A percentile compares a stretch with the other conserved stretches of the same genome.
These are phyloP conservation scores for Speleostelium caveatum DNA, from an alignment of 78 protist species.

Conservation along the genomic window DNA sequence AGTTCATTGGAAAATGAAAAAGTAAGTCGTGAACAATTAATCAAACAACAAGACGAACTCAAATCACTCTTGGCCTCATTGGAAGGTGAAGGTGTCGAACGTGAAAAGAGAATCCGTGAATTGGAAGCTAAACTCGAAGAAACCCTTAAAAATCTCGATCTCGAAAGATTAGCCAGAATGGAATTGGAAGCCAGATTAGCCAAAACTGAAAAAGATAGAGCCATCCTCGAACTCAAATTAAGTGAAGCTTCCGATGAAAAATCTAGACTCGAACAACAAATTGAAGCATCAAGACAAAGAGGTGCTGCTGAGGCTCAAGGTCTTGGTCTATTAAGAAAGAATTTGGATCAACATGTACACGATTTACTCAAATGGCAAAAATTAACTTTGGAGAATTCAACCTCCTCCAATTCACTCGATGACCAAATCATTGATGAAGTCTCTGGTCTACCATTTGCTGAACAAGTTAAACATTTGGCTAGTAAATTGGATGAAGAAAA, in stretches of 20 bases:
- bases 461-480: slow-evolving; percentile 70
- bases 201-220: slow-evolving; percentile 64
- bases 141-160: slow-evolving; percentile 48
- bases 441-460: slow-evolving; percentile 71
- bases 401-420: slow-evolving; percentile 9
- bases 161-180: slow-evolving; percentile 44
- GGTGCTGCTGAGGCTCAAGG: slow-evolving; percentile 75
- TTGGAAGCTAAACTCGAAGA: slow-evolving; percentile 74
- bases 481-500: slow-evolving; percentile 59
- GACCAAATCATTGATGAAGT: slow-evolving; percentile 72
- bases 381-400: slow-evolving; percentile 31
- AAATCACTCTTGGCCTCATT: slow-evolving; percentile 41
- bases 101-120: slow-evolving; percentile 57
- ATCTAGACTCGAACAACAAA: slow-evolving; percentile 19
- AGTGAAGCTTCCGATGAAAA: slow-evolving; percentile 55
- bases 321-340: slow-evolving; percentile 64
- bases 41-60: slow-evolving; percentile 67
- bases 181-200: slow-evolving; percentile 50
- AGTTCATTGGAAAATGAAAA: slow-evolving; percentile 54
- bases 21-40: slow-evolving; percentile 43
- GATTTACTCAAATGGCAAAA: slow-evolving; percentile 67
- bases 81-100: slow-evolving; percentile 56
- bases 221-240: slow-evolving; percentile 34
- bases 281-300: slow-evolving; percentile 30
- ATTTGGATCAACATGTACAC: slow-evolving; percentile 64